Conservation (phyloP, 108 stramenopile species). For the Pseudonitzschia delicatissima region DNA sequence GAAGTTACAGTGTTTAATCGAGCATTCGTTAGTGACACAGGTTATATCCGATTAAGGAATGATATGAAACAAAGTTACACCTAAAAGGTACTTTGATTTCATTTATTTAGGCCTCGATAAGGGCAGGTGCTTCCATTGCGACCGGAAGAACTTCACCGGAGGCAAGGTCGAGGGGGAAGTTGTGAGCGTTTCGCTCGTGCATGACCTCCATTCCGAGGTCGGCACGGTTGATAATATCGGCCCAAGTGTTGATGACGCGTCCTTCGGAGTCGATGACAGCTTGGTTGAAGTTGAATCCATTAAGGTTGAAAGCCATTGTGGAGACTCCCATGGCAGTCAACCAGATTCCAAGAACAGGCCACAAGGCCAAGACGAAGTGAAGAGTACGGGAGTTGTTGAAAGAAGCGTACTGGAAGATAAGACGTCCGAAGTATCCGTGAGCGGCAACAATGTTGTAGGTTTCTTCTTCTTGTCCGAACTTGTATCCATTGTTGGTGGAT, state of each 20-base stretch:
- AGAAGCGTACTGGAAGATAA: slow-evolving; percentile 38
- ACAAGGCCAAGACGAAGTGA: slow-evolving; percentile 37
- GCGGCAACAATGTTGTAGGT: slow-evolving; percentile 40
- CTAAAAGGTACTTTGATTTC: too few species aligned
- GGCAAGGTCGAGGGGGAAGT: slow-evolving; percentile 38
- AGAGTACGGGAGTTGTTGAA: slow-evolving; percentile 45
- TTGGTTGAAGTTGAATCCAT: slow-evolving; percentile 33
- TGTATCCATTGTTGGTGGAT: slow-evolving; percentile 36
- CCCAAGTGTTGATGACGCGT: slow-evolving; percentile 41
- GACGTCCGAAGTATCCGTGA: slow-evolving; percentile 40
- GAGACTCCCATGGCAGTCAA: slow-evolving; percentile 35
- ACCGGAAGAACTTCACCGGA: slow-evolving; percentile 29
- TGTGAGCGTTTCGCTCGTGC: slow-evolving; percentile 37
- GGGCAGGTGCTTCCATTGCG: slow-evolving; percentile 35
- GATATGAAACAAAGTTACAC: too few species aligned
- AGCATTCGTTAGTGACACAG: too few species aligned
- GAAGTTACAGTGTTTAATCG: too few species aligned
- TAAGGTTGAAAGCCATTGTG: slow-evolving; percentile 36
- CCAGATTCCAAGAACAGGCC: slow-evolving; percentile 38
- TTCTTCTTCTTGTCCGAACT: slow-evolving; percentile 36
- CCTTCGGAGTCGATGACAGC: slow-evolving; percentile 31
- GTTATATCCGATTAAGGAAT: too few species aligned
- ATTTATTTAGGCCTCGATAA: slow-evolving; percentile 22
- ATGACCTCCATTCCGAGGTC: slow-evolving; percentile 36
- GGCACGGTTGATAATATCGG: slow-evolving; percentile 39